Conservation (phyloP, 176 grass and related monocot genomes). For the Carex kokanica region DNA sequence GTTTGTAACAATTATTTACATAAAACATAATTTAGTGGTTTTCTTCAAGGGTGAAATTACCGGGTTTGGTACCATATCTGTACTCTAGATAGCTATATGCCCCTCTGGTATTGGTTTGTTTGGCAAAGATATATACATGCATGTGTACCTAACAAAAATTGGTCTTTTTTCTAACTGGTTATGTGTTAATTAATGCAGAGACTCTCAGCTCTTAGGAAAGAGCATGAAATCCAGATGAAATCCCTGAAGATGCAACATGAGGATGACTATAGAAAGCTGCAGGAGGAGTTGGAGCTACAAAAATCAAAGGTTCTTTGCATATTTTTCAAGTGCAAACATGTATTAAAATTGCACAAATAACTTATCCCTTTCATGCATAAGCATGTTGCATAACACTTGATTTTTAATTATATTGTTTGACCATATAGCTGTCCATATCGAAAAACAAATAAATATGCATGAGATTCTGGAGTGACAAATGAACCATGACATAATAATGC, state of each 20-base stretch:
- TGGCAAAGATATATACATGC: background rate
- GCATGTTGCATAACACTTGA: background rate
- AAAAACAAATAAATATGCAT: background rate
- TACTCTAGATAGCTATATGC: background rate
- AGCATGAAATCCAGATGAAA: slow-evolving; percentile 83
- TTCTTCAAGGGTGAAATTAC: background rate
- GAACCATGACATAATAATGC: background rate
- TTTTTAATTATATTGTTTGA: background rate
- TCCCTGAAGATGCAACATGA: slow-evolving; percentile 62
- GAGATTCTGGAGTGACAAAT: background rate
- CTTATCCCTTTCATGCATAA: background rate
- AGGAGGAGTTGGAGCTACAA: slow-evolving; percentile 85
- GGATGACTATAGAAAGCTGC: slow-evolving; percentile 71
- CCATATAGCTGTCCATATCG: background rate
- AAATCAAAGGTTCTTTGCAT: slow-evolving; percentile 68
- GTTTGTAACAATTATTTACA: slow-evolving; percentile 40
- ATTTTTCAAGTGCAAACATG: background rate
- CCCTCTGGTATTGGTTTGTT: background rate
- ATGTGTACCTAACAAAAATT: background rate
- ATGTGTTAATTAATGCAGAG: slow-evolving; percentile 43
- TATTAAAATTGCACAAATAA: background rate
- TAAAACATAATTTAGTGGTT: slow-evolving; percentile 11
- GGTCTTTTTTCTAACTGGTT: background rate
- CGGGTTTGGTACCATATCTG: background rate
- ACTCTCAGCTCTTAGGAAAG: slow-evolving; percentile 61